phyloP scores from a whole-genome alignment of 371 early-diverging fungal species.

The Lichtheimia ramosa region DNA sequence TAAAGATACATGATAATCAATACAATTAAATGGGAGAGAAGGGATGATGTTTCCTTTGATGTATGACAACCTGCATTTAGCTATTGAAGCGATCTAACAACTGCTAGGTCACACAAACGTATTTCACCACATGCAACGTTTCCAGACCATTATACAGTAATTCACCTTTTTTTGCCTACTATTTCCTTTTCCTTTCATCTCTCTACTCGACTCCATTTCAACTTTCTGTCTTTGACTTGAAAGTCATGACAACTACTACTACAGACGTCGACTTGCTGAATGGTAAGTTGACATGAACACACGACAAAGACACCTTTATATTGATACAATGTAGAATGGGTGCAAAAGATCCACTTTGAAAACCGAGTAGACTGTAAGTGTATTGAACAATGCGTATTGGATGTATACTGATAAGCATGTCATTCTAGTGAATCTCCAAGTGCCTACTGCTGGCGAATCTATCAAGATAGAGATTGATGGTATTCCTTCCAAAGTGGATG shows the following conservation, averaged over 20 bases:
- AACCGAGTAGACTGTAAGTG: constrained; percentile 36
- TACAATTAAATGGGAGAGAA: too few relatives aligned
- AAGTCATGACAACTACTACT: not conserved
- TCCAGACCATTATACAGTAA: too few relatives aligned
- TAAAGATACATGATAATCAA: too few relatives aligned
- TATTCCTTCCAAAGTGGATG: constrained; percentile 9
- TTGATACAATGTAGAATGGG: constrained; percentile 27
- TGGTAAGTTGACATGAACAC: not conserved
- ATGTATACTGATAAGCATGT: not conserved
- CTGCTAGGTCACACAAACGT: too few relatives aligned
- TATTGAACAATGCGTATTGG: not conserved
- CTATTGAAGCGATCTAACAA: too few relatives aligned
- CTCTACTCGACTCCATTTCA: too few relatives aligned
- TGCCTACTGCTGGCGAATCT: constrained; percentile 31
- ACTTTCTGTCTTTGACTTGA: too few relatives aligned
- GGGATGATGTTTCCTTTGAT: too few relatives aligned
- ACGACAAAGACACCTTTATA: not conserved
- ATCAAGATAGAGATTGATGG: constrained; percentile 35
- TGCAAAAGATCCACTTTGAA: constrained; percentile 37
- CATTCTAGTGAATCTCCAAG: constrained; percentile 30
- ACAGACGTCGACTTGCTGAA: constrained; percentile 5
- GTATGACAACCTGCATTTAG: too few relatives aligned
- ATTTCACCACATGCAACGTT: too few relatives aligned
- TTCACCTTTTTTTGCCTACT: too few relatives aligned
- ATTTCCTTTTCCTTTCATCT: too few relatives aligned